A percentile compares a stretch with the other conserved stretches of the same genome.
Evolutionary conservation across 1,284 basidiomycete species (phyloP).

Genomic region (Trichosporon asahii): DNA sequence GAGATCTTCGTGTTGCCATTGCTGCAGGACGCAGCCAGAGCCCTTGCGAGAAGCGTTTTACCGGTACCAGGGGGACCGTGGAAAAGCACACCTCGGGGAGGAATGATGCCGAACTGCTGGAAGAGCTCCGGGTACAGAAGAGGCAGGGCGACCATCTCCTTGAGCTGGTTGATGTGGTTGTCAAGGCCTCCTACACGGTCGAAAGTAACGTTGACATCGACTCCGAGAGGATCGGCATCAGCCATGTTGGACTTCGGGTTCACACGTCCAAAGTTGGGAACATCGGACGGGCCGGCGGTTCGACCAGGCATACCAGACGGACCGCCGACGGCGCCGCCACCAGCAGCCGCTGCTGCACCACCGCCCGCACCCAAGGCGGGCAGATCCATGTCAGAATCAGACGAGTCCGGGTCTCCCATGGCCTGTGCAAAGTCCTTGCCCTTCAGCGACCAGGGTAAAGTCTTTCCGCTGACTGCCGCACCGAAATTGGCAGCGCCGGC

Average conservation of each 20-base stretch:
- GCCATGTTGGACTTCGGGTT: conserved; percentile 66
- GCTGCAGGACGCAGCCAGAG: conserved; percentile 89
- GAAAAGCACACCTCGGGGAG: conserved; percentile 94
- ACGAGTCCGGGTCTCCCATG: conserved; percentile 47
- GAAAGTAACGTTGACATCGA: conserved; percentile 91
- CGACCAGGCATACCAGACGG: conserved; percentile 7
- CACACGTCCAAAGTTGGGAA: conserved; percentile 48
- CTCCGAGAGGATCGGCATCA: conserved; percentile 92
- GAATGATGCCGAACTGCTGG: conserved; percentile 89
- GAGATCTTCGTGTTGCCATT: conserved; percentile 86
- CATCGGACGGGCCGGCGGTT: conserved; percentile 58
- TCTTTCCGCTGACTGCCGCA: conserved; percentile 24
- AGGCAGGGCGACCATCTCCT: conserved; percentile 97
- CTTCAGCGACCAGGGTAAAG: conserved; percentile 34
- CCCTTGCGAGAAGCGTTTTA: conserved; percentile 88
- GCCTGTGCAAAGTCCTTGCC: conserved; percentile 40
- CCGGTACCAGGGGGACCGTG: conserved; percentile 89
- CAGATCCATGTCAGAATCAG: conserved; percentile 34
- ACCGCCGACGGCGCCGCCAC: neutral
- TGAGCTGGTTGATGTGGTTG: conserved; percentile 92
- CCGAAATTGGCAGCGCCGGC: conserved; percentile 37
- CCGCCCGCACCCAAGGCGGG: neutral
- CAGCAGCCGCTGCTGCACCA: conserved; percentile 3
- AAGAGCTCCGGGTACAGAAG: conserved; percentile 97
- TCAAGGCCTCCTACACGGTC: conserved; percentile 97